These are phyloP conservation scores for Populus euphratica DNA, from an alignment of 345 rosid species.

Conservation along the genomic window DNA sequence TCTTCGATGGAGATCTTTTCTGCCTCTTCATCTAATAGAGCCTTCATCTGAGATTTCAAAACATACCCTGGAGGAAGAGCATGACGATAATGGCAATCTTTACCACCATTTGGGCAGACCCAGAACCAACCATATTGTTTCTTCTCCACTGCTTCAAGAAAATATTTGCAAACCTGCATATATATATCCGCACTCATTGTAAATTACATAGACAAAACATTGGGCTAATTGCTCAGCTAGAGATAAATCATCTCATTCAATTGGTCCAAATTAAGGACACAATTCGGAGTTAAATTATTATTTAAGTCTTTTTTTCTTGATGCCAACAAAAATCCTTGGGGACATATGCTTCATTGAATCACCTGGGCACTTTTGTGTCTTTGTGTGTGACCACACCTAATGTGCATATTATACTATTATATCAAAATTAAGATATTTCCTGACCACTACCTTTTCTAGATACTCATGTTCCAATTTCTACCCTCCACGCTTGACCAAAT, in stretches of 20 bases:
- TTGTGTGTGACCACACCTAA: not conserved
- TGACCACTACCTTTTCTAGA: too few species aligned
- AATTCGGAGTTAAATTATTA: not conserved
- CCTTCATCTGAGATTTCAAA: slow-evolving; percentile 93
- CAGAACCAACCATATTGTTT: slow-evolving; percentile 98
- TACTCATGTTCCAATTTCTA: too few species aligned
- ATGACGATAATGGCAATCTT: slow-evolving; percentile 91
- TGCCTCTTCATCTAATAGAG: slow-evolving; percentile 82
- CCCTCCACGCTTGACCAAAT: not conserved
- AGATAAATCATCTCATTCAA: not conserved
- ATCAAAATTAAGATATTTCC: too few species aligned
- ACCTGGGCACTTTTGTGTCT: not conserved
- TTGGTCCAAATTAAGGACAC: not conserved
- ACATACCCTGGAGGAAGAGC: slow-evolving; percentile 96
- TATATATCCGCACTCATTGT: not conserved
- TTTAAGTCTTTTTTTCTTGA: not conserved
- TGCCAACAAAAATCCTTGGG: not conserved
- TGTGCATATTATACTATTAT: too few species aligned
- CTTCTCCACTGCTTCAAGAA: slow-evolving; percentile 93
- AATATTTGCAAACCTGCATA: slow-evolving; percentile 85
- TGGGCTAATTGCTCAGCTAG: not conserved
- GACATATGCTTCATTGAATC: not conserved
- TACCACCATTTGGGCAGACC: slow-evolving; percentile 83
- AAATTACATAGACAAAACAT: not conserved
- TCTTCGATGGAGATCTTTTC: slow-evolving; percentile 78